Evolutionary conservation across 2,329 filamentous ascomycete genomes (phyloP).

Genomic region (Colletotrichum tamarilloi): DNA sequence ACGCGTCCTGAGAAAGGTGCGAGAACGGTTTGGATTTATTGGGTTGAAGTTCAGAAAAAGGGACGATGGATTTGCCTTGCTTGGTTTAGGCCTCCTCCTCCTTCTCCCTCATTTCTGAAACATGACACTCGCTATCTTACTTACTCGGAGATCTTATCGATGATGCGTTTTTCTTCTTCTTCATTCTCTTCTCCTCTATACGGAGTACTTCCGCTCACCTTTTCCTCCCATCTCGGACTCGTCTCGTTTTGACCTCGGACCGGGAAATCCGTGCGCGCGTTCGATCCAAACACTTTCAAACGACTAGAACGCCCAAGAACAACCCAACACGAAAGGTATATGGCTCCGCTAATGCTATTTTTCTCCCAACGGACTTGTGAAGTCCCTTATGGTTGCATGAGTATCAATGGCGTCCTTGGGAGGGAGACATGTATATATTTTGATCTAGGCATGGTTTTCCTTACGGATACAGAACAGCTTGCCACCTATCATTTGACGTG

Average conservation of each 20-base stretch:
- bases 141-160: not conserved
- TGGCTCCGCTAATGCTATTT: too few relatives aligned
- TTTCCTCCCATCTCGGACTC: not conserved
- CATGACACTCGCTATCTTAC: slow-evolving; percentile 1
- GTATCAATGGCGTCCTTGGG: too few relatives aligned
- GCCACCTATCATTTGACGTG: not conserved
- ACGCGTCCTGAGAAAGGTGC: not conserved
- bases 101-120: not conserved
- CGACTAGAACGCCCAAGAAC: not conserved
- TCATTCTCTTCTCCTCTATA: not conserved
- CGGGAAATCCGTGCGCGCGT: slow-evolving; percentile 1
- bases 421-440: too few relatives aligned
- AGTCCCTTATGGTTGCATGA: too few relatives aligned
- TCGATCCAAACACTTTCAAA: not conserved
- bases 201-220: too few relatives aligned
- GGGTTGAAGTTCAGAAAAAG: too few relatives aligned
- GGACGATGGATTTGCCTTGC: not conserved
- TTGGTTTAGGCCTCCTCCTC: not conserved
- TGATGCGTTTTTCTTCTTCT: not conserved
- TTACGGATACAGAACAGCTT: not conserved
- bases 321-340: not conserved
- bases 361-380: too few relatives aligned
- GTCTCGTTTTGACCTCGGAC: slow-evolving; percentile 3
- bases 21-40: not conserved
- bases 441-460: not conserved